A percentile compares a stretch with the other conserved stretches of the same genome.
Evolutionary conservation across 768 basidiomycete species (phyloP).

Genomic region (Austroboletus eburneus): DNA sequence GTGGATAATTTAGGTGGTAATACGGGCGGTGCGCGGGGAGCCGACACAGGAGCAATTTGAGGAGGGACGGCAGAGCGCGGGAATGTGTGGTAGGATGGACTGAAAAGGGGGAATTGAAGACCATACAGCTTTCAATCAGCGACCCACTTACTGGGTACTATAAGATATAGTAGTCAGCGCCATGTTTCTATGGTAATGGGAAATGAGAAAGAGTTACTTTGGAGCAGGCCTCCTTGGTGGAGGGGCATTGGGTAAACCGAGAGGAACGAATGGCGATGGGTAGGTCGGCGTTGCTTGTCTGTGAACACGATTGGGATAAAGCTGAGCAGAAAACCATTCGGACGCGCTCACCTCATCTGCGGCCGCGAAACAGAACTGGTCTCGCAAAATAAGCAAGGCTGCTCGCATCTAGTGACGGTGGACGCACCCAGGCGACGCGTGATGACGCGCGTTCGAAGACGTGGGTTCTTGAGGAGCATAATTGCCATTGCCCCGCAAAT

Average conservation of each 20-base stretch:
- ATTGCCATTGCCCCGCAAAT: slow-evolving; percentile 18
- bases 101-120: slow-evolving; percentile 15
- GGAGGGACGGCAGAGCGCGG: slow-evolving; percentile 18
- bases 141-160: slow-evolving; percentile 25
- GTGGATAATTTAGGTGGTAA: slow-evolving; percentile 5
- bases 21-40: neutral
- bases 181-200: neutral
- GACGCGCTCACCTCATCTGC: slow-evolving; percentile 11
- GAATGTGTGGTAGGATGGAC: slow-evolving; percentile 25
- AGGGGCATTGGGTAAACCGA: slow-evolving; percentile 15
- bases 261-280: slow-evolving; percentile 16
- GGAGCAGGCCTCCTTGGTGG: slow-evolving; percentile 15
- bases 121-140: slow-evolving; percentile 1
- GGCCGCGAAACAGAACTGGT: slow-evolving; percentile 10
- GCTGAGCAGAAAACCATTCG: neutral
- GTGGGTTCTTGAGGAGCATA: slow-evolving; percentile 8
- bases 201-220: slow-evolving; percentile 14
- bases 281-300: slow-evolving; percentile 18
- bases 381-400: neutral
- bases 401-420: neutral
- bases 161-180: slow-evolving; percentile 4
- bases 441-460: slow-evolving; percentile 14
- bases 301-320: neutral
- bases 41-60: neutral
- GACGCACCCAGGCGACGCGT: slow-evolving; percentile 18